Evolutionary conservation across 371 early-diverging fungal genomes (phyloP), one percentile per base, ranked within the genome.

Genomic region (Apophysomyces elegans): DNA sequence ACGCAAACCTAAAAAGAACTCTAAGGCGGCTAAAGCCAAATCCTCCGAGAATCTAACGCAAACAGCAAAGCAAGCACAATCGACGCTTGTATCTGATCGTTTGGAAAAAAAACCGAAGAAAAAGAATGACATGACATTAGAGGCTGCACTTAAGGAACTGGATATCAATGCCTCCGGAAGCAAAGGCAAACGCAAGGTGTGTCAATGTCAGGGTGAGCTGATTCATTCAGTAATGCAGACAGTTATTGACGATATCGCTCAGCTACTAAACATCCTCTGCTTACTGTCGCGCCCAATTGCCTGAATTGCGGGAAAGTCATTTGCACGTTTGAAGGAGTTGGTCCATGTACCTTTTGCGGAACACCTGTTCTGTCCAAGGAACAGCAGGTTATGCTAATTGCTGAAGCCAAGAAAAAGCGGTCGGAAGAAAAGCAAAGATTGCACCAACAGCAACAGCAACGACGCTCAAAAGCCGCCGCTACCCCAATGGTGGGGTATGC

Each of bases 281-380:
- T 95, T 14, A 90, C 90, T 0, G 78, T 84, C 54, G 86, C 86
- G n/a, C 88, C 88, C 1, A 96, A 96, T 70, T 96, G 97, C 66
- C 72, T 96, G 35, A 85, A 74, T 38, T 96, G 97, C 70, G 97
- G 97, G 14, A 93, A 92, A 63, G 93, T 96, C 63, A 86, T 95
- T 13, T 96, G 97, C 73, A 77, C 82, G 2, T 64, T 73, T 14
- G 96, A 96, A 66, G 95, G 95, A 0, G 85, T 90, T 0, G 96
- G 95, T 0, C 92, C 95, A 6, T 96, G 97, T 70, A 87, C 91
- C 39, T 89, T 86, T 63, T 96, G 97, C 71, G 89, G 88, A 4
- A 81, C 77, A 7, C 81, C 87, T 0, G 93, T 96, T 0, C 75
- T 90, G 64, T 92, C 89, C 36, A 84, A 84, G 13, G 89, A 89